phyloP scores from a whole-genome alignment of 2,329 filamentous ascomycete genomes.

The Pseudogymnoascus sp. region DNA sequence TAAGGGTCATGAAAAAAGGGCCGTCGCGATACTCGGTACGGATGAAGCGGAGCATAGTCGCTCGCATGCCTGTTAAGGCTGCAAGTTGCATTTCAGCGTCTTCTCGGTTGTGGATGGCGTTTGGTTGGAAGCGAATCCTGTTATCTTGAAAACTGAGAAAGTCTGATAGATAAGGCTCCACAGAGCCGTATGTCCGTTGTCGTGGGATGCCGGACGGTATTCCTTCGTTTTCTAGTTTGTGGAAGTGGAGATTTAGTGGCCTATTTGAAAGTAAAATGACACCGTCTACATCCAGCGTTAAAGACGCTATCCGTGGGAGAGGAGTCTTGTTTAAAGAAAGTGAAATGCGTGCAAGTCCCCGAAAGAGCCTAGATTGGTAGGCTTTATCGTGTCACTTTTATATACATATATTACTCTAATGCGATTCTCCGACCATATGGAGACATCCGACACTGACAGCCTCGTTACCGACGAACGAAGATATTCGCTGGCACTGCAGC shows the following conservation, averaged over 20 bases:
- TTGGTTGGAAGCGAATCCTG: constrained; percentile 23
- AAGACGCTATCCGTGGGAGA: constrained; percentile 18
- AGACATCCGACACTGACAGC: too few relatives aligned
- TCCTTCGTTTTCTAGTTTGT: constrained; percentile 22
- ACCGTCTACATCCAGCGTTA: constrained; percentile 20
- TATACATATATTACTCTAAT: too few relatives aligned
- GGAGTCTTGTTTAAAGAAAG: neutral
- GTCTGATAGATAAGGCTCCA: constrained; percentile 24
- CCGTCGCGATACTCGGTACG: constrained; percentile 15
- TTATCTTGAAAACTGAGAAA: constrained; percentile 23
- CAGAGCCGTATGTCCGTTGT: constrained; percentile 20
- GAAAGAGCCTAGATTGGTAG: neutral
- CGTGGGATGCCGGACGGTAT: constrained; percentile 23
- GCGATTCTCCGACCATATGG: too few relatives aligned
- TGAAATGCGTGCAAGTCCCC: neutral
- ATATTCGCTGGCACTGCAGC: too few relatives aligned
- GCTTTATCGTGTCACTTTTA: neutral
- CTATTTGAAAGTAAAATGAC: constrained; percentile 17
- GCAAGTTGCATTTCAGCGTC: constrained; percentile 15
- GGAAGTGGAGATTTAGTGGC: constrained; percentile 21
- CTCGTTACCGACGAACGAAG: too few relatives aligned
- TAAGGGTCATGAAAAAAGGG: constrained; percentile 22
- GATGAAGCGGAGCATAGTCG: constrained; percentile 11
- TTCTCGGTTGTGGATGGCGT: constrained; percentile 15
- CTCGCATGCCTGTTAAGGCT: constrained; percentile 10